These are phyloP conservation scores for Ambrosia hybrid DNA, from an alignment of 140 eudicot genomes.

Conservation along the genomic window DNA sequence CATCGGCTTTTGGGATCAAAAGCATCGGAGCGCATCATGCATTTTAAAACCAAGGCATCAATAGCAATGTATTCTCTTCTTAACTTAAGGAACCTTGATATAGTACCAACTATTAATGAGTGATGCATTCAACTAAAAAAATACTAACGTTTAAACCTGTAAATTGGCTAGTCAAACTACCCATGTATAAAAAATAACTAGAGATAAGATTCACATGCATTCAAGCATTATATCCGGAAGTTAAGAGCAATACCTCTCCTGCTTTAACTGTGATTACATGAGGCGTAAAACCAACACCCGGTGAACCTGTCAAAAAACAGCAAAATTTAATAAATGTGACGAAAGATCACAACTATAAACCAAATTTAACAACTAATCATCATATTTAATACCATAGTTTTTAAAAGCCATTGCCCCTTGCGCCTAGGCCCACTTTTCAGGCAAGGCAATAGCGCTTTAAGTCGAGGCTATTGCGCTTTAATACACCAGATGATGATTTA, in stretches of 20 bases:
- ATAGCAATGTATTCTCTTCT: background rate
- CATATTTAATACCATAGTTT: background rate
- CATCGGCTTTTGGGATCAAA: too few relatives aligned
- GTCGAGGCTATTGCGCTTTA: too few relatives aligned
- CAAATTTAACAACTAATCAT: slow-evolving; percentile 3
- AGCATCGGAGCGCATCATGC: too few relatives aligned
- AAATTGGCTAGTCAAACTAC: slow-evolving; percentile 10
- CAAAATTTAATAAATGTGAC: background rate
- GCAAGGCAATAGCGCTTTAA: too few relatives aligned
- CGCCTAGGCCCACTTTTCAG: too few relatives aligned
- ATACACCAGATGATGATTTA: too few relatives aligned
- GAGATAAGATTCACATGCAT: background rate
- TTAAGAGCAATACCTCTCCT: slow-evolving; percentile 63
- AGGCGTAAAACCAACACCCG: slow-evolving; percentile 86
- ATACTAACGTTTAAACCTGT: too few relatives aligned
- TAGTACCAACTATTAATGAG: background rate
- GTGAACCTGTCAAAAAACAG: slow-evolving; percentile 46
- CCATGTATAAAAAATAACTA: background rate
- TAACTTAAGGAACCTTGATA: background rate
- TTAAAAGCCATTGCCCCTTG: too few relatives aligned
- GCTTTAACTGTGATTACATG: slow-evolving; percentile 71
- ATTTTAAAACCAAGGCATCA: background rate
- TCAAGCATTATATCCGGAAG: background rate
- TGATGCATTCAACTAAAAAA: background rate
- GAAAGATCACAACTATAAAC: slow-evolving; percentile 2